phyloP scores from a whole-genome alignment of 495 filamentous ascomycete species.

The Trichoderma erinaceum region DNA sequence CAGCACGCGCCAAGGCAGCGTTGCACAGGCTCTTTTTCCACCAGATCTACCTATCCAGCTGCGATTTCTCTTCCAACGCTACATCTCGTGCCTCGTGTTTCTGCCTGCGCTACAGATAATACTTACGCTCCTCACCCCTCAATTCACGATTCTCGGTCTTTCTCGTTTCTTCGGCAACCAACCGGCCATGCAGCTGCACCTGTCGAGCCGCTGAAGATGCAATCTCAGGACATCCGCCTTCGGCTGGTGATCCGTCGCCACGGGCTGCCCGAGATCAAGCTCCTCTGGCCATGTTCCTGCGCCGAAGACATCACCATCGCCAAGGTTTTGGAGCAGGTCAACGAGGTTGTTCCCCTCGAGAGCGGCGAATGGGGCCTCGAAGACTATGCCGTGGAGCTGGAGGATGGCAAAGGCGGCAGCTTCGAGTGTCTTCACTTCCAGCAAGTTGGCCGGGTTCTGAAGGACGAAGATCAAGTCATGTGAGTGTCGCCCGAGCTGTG shows the following conservation, averaged over 20 bases:
- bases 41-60: background rate
- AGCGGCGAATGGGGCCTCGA: conserved; percentile 81
- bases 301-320: conserved; percentile 61
- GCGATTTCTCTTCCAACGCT: background rate
- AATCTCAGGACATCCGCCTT: conserved; percentile 53
- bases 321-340: conserved; percentile 76
- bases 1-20: conserved; percentile 1
- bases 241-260: conserved; percentile 77
- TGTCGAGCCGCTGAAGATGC: background rate
- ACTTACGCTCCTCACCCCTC: background rate
- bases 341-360: conserved; percentile 79
- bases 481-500: conserved; percentile 39
- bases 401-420: conserved; percentile 44
- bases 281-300: conserved; percentile 64
- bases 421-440: conserved; percentile 92
- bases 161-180: background rate
- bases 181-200: conserved; percentile 5
- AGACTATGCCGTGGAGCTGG: conserved; percentile 83
- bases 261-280: conserved; percentile 63
- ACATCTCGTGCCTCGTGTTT: background rate
- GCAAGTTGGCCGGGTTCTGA: conserved; percentile 59
- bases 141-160: background rate
- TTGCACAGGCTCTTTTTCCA: background rate
- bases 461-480: conserved; percentile 81
- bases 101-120: background rate